Evolutionary conservation across 192 early-diverging fungal species (phyloP).

Genomic region (Entomortierella chlamydospora): DNA sequence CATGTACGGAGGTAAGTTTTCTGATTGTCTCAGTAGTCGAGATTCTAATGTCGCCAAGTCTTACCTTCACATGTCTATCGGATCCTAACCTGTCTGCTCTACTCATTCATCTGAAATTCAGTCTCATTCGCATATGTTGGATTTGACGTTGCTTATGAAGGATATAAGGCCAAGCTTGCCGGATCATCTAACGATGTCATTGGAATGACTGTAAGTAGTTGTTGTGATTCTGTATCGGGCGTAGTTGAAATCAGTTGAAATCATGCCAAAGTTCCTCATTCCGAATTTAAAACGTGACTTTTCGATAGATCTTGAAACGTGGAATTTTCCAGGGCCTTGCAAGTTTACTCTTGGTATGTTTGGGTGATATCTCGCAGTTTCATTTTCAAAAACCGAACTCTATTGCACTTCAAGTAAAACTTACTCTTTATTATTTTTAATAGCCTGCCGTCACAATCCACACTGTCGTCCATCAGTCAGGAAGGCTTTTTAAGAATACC

Average conservation of each 20-base stretch:
- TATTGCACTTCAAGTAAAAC: not conserved
- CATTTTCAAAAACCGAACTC: not conserved
- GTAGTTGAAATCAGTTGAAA: too few relatives aligned
- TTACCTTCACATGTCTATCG: too few relatives aligned
- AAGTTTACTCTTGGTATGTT: constrained; percentile 55
- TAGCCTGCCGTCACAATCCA: constrained; percentile 75
- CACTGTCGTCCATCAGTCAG: constrained; percentile 65
- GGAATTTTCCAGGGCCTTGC: constrained; percentile 74
- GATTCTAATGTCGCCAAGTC: too few relatives aligned
- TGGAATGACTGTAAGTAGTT: constrained; percentile 50
- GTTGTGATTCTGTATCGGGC: not conserved
- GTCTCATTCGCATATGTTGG: constrained; percentile 72
- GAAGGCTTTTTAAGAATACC: constrained; percentile 57
- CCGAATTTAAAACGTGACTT: too few relatives aligned
- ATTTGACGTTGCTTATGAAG: constrained; percentile 71
- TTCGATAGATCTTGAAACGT: constrained; percentile 64
- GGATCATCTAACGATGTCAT: constrained; percentile 58
- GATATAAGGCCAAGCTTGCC: constrained; percentile 63
- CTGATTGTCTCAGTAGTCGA: not conserved
- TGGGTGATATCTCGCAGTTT: too few relatives aligned
- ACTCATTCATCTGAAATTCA: not conserved
- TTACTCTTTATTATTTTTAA: not conserved
- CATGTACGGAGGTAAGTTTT: constrained; percentile 61
- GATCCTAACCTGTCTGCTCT: not conserved
- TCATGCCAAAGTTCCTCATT: too few relatives aligned